These are phyloP conservation scores for Aquilaria malaccensis DNA, from an alignment of 345 rosid genomes.

Conservation along the genomic window DNA sequence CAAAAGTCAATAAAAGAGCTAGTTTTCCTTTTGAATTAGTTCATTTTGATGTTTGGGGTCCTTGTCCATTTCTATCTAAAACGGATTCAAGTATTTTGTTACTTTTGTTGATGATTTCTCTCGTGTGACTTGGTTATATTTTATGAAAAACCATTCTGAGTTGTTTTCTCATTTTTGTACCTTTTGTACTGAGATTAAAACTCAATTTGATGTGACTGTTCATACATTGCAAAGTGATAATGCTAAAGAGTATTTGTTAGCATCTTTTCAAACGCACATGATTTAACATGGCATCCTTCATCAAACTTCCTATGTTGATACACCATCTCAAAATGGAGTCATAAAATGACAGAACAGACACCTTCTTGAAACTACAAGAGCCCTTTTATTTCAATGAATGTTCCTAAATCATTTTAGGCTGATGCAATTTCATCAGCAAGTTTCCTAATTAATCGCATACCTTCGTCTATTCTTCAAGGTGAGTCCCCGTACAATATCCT, in stretches of 20 bases:
- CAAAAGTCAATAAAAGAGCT: conserved; percentile 4
- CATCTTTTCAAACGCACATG: neutral
- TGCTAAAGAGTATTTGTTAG: conserved; percentile 1
- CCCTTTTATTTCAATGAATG: no score
- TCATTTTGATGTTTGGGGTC: conserved; percentile 10
- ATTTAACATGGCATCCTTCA: conserved; percentile 7
- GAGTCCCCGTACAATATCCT: neutral
- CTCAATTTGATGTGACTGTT: conserved; percentile 3
- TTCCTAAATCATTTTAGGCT: neutral
- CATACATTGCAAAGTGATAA: neutral
- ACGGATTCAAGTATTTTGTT: conserved; percentile 9
- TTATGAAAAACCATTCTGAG: conserved; percentile 4
- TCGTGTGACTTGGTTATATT: conserved; percentile 5
- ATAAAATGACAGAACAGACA: neutral
- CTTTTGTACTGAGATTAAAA: conserved; percentile 6
- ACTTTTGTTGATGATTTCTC: conserved; percentile 10
- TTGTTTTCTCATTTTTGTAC: neutral
- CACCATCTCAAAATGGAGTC: conserved; percentile 11
- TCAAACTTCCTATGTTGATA: conserved; percentile 8
- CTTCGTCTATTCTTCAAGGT: conserved; percentile 2
- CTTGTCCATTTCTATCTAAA: neutral
- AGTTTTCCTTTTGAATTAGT: conserved; percentile 9
- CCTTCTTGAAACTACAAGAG: no score
- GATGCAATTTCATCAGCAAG: neutral
- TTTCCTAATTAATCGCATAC: conserved; percentile 9